Evolutionary conservation across 305 asterid species (phyloP).

Genomic region (Fraxinus albicans): DNA sequence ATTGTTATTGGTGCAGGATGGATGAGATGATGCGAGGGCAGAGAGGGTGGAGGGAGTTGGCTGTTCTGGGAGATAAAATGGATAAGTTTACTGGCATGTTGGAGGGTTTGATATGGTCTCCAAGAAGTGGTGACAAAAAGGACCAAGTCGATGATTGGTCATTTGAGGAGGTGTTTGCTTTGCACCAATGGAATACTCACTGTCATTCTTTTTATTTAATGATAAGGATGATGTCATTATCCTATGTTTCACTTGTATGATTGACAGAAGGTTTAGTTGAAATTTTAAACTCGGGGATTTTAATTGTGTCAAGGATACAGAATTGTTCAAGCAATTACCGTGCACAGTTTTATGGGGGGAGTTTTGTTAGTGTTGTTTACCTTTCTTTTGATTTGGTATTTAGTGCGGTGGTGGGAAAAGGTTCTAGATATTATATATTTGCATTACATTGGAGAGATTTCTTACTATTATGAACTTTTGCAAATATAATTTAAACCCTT

Average conservation of each 20-base stretch:
- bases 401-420: neutral
- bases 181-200: conserved; percentile 11
- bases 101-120: conserved; percentile 94
- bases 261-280: neutral
- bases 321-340: neutral
- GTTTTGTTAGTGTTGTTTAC: neutral
- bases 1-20: conserved; percentile 61
- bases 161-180: conserved; percentile 72
- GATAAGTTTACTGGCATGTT: conserved; percentile 83
- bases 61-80: conserved; percentile 80
- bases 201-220: neutral
- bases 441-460: neutral
- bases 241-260: neutral
- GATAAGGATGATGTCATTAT: neutral
- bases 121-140: conserved; percentile 62
- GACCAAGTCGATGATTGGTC: conserved; percentile 86
- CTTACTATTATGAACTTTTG: neutral
- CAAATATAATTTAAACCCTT: neutral
- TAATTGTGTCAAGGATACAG: neutral
- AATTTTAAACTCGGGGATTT: no score
- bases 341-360: neutral
- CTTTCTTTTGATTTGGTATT: neutral
- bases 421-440: neutral
- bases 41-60: conserved; percentile 97
- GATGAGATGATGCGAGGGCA: conserved; percentile 99